Evolutionary conservation across 768 basidiomycete species (phyloP), one percentile per base, ranked within the genome.

Genomic region (Hemileccinum impolitum): DNA sequence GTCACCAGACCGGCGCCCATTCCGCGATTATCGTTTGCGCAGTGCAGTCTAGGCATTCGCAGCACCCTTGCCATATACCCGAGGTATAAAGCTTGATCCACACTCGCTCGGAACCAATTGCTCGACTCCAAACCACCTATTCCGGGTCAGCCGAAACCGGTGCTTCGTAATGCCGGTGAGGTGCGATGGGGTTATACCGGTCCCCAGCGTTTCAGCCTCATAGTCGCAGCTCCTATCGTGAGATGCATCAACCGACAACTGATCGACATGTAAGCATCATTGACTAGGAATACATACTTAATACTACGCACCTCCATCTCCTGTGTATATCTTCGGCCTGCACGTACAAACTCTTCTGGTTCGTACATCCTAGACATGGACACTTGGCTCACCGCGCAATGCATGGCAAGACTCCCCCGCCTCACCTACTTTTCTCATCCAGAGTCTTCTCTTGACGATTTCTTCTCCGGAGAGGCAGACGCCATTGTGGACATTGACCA

Each of bases 341-440:
- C 19, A 1, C 18, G 5, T 19, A 47, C 46, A 32, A 41, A 46
- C 9, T 30, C 28, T 18, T 38, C 40, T 23, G 21, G 30, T 9
- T 3, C 2, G 41, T 34, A 10, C 31, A n/a, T 36, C 46, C 12
- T 31, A 2, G 18, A 10, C 35, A 57, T 47, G 52, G 39, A 47
- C 12, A 18, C 45, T 25, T 54, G 56, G 51, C 39, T 50, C 36
- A 38, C 58, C 28, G 48, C 45, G 8, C 47, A 47, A 12, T 54
- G 52, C 43, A 58, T 58, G 41, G 48, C 34, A 15, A 54, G 48
- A 32, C 39, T 58, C 18, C 56, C 42, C 17, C 28, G 6, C n/a
- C 1, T 14, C 25, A 57, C 44, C 3, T 49, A 46, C n/a, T 47
- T 58, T 25, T 57, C 56, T 34, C 50, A 57, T 41, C 50, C 44